Percentiles rank a stretch among this genome's conserved stretches.
Evolutionary conservation across 192 early-diverging fungal species (phyloP).

Genomic region (Entomortierella chlamydospora): DNA sequence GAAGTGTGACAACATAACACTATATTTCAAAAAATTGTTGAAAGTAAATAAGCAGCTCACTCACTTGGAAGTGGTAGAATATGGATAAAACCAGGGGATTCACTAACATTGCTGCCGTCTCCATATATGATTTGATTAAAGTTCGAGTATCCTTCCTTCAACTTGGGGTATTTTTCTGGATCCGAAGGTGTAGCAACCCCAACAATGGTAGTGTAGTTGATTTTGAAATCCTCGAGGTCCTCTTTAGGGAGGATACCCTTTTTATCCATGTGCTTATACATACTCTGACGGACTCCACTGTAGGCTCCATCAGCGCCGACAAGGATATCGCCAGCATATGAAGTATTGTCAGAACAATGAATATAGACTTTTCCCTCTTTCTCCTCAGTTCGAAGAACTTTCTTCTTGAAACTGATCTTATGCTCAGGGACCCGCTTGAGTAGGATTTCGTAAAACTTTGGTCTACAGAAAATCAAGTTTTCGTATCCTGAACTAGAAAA

Average conservation of each 20-base stretch:
- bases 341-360: constrained; percentile 2
- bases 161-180: no score
- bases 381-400: not conserved
- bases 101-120: no score
- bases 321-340: constrained; percentile 2
- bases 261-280: not conserved
- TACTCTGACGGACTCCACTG: constrained; percentile 2
- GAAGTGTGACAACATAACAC: not conserved
- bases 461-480: no score
- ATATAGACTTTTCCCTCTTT: not conserved
- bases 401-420: constrained; percentile 2
- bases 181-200: no score
- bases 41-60: no score
- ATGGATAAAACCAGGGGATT: no score
- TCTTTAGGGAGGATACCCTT: not conserved
- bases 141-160: no score
- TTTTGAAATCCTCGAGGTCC: not conserved
- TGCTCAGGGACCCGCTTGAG: not conserved
- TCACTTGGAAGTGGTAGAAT: no score
- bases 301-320: not conserved
- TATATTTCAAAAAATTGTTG: not conserved
- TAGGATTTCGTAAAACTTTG: not conserved
- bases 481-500: no score
- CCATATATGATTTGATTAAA: no score
- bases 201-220: not conserved